phyloP scores from a whole-genome alignment of 1,284 basidiomycete species.

The Rhodotorula sp. region DNA sequence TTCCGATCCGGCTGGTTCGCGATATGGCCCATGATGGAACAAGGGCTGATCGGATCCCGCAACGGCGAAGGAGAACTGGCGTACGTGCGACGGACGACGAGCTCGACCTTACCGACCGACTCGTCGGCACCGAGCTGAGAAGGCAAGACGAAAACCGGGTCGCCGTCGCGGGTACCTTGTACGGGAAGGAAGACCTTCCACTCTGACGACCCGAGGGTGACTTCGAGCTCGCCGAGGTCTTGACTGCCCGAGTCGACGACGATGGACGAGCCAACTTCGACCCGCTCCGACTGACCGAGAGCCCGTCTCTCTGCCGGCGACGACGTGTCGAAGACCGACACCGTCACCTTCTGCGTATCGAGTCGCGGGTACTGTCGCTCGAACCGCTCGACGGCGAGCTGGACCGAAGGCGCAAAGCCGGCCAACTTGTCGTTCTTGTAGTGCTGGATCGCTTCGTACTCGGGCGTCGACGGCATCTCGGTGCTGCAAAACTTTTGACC shows the following conservation, averaged over 20 bases:
- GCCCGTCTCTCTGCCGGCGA: not conserved
- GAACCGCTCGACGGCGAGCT: not conserved
- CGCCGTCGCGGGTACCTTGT: not conserved
- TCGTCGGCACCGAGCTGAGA: not conserved
- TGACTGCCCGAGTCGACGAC: constrained; percentile 4
- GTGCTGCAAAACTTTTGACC: constrained; percentile 2
- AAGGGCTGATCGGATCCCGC: constrained; percentile 5
- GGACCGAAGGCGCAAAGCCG: not conserved
- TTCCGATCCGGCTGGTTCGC: constrained; percentile 5
- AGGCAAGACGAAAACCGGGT: constrained; percentile 5
- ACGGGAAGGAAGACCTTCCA: not conserved
- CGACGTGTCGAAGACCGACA: not conserved
- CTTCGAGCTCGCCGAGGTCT: not conserved
- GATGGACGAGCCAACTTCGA: constrained; percentile 7
- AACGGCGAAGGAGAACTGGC: not conserved
- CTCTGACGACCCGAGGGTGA: not conserved
- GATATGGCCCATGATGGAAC: constrained; percentile 13
- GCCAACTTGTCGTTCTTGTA: not conserved
- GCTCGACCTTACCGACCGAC: not conserved
- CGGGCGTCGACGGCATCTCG: constrained; percentile 6
- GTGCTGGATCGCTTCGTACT: not conserved
- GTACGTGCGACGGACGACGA: constrained; percentile 5
- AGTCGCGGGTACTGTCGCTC: not conserved
- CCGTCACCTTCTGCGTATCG: not conserved
- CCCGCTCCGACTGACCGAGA: not conserved